phyloP scores from a whole-genome alignment of 1,139 yeast genomes.

The Geotrichum australiense region DNA sequence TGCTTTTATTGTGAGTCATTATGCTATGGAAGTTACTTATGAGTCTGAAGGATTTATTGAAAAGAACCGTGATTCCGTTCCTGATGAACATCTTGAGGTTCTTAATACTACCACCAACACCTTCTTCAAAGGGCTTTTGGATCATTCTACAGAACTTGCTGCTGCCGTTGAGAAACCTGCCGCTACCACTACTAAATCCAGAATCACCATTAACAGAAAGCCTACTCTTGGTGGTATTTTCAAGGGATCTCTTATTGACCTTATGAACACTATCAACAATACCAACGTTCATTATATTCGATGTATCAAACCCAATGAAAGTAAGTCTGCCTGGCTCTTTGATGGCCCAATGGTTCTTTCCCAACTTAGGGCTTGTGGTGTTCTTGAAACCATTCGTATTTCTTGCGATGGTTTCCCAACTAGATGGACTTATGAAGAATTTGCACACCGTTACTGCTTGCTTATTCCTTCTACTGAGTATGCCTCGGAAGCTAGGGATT shows the following conservation, averaged over 20 bases:
- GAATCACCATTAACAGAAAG: slow-evolving; percentile 53
- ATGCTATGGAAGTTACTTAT: slow-evolving; percentile 89
- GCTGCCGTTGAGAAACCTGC: slow-evolving; percentile 47
- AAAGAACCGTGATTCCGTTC: slow-evolving; percentile 94
- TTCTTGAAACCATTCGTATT: slow-evolving; percentile 88
- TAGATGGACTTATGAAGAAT: slow-evolving; percentile 91
- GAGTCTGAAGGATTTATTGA: slow-evolving; percentile 94
- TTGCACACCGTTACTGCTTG: slow-evolving; percentile 83
- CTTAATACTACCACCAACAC: slow-evolving; percentile 61
- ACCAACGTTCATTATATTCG: slow-evolving; percentile 96
- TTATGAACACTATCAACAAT: slow-evolving; percentile 87
- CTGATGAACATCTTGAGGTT: slow-evolving; percentile 89
- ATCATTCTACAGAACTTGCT: slow-evolving; percentile 57
- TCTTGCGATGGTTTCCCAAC: slow-evolving; percentile 99
- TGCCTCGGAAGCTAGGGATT: slow-evolving; percentile 51
- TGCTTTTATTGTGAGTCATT: slow-evolving; percentile 85
- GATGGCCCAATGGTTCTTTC: slow-evolving; percentile 93
- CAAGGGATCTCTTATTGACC: slow-evolving; percentile 83
- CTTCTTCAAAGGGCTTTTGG: slow-evolving; percentile 56
- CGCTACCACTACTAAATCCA: slow-evolving; percentile 28
- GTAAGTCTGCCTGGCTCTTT: slow-evolving; percentile 91
- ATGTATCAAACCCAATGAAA: slow-evolving; percentile 95
- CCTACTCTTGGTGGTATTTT: slow-evolving; percentile 95
- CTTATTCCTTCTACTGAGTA: slow-evolving; percentile 67
- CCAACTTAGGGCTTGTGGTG: slow-evolving; percentile 98